Conservation (phyloP, 257 asterid species). For the Capsicum rhomboideum region DNA sequence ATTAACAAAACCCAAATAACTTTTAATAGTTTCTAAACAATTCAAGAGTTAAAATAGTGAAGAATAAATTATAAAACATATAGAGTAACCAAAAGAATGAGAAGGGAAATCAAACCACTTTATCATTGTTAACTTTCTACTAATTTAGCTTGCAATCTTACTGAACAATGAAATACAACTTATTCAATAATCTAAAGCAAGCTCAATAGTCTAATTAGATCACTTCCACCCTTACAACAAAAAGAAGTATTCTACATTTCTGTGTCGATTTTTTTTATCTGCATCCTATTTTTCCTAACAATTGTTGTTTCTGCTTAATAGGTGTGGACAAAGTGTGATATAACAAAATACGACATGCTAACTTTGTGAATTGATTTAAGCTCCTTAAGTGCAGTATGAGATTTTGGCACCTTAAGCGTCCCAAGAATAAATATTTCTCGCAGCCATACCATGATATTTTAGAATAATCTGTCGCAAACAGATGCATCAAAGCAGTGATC, state of each 20-base stretch:
- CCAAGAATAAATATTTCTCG: constrained; percentile 90
- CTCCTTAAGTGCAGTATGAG: constrained; percentile 73
- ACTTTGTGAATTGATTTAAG: constrained; percentile 99
- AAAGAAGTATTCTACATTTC: neutral
- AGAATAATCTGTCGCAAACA: constrained; percentile 79
- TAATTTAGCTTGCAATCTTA: neutral
- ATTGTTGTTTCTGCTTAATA: neutral
- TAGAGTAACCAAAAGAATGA: no score
- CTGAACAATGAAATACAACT: neutral
- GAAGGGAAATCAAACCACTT: no score
- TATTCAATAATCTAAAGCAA: neutral
- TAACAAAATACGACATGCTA: constrained; percentile 1
- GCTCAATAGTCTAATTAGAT: neutral
- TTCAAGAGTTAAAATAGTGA: no score
- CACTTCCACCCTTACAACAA: neutral
- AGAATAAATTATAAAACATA: no score
- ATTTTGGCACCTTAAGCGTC: constrained; percentile 59
- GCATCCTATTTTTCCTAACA: neutral
- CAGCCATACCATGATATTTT: constrained; percentile 54
- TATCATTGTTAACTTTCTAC: neutral
- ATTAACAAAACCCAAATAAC: no score
- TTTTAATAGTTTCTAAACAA: no score
- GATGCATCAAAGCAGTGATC: constrained; percentile 14
- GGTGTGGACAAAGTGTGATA: neutral
- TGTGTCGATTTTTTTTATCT: neutral